Conservation (phyloP, 2,329 filamentous ascomycete genomes). For the Aphanoascus verrucosus region DNA sequence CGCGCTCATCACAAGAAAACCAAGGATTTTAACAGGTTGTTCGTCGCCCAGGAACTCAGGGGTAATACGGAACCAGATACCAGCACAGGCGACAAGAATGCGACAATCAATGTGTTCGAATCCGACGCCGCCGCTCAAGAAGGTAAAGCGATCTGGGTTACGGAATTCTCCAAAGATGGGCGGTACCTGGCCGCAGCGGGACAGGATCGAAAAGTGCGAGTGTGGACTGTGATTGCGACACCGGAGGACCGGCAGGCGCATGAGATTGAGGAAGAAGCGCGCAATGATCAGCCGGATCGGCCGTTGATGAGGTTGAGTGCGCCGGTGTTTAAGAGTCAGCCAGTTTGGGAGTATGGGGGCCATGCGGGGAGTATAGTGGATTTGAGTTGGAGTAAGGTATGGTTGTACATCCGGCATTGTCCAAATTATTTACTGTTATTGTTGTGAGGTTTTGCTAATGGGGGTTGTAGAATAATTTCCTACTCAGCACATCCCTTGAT, state of each 20-base stretch:
- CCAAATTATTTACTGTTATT: neutral
- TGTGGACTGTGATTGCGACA: conserved; percentile 81
- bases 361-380: conserved; percentile 81
- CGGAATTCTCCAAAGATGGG: conserved; percentile 87
- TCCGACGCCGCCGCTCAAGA: conserved; percentile 23
- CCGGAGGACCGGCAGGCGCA: conserved; percentile 65
- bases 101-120: conserved; percentile 23
- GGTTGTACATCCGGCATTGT: conserved; percentile 8
- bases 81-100: conserved; percentile 24
- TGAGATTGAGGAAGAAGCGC: conserved; percentile 55
- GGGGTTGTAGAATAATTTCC: conserved; percentile 64
- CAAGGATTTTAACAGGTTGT: conserved; percentile 74
- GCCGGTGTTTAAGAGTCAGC: conserved; percentile 75
- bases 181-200: conserved; percentile 86
- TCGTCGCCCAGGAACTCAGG: conserved; percentile 81
- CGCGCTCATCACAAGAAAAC: conserved; percentile 68
- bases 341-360: conserved; percentile 67
- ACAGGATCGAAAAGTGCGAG: conserved; percentile 70
- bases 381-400: conserved; percentile 85
- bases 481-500: conserved; percentile 94
- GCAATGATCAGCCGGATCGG: conserved; percentile 35
- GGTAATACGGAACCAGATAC: conserved; percentile 37
- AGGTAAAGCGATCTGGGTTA: conserved; percentile 73
- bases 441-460: neutral
- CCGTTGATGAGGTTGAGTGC: conserved; percentile 61